These are phyloP conservation scores for Chloris gayana DNA, from an alignment of 176 grass and related monocot genomes.

Conservation along the genomic window DNA sequence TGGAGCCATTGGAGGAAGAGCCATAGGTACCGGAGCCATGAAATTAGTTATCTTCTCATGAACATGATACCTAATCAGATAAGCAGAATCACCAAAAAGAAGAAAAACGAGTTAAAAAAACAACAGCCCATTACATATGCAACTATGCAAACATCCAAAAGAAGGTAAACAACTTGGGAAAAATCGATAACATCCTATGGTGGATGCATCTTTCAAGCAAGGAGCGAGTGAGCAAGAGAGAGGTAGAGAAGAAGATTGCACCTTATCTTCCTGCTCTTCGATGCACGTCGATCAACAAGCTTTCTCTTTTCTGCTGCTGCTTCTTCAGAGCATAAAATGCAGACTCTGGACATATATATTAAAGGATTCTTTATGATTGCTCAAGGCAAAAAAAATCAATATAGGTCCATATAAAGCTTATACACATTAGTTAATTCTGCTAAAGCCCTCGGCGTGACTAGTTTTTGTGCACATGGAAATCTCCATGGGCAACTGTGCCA, in stretches of 20 bases:
- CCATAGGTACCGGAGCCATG: slow-evolving; percentile 75
- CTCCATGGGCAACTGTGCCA: neutral
- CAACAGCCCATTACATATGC: too few species aligned
- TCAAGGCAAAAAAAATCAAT: neutral
- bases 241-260: neutral
- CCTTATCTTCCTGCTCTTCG: slow-evolving; percentile 95
- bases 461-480: neutral
- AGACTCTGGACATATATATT: slow-evolving; percentile 62
- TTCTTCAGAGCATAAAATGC: slow-evolving; percentile 72
- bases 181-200: neutral
- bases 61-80: slow-evolving; percentile 67
- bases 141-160: neutral
- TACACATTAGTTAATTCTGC: neutral
- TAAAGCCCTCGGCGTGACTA: neutral
- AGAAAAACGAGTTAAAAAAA: neutral
- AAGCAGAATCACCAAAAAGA: neutral
- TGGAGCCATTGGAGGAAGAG: slow-evolving; percentile 62
- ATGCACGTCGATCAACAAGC: slow-evolving; percentile 78
- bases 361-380: slow-evolving; percentile 6
- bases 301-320: slow-evolving; percentile 89
- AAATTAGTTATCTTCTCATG: slow-evolving; percentile 95
- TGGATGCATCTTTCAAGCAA: too few species aligned
- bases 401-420: neutral
- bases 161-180: slow-evolving; percentile 1
- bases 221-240: neutral